Evolutionary conservation across 164 flowering plant species (phyloP).

Genomic region (Chloranthus sessilifolius): DNA sequence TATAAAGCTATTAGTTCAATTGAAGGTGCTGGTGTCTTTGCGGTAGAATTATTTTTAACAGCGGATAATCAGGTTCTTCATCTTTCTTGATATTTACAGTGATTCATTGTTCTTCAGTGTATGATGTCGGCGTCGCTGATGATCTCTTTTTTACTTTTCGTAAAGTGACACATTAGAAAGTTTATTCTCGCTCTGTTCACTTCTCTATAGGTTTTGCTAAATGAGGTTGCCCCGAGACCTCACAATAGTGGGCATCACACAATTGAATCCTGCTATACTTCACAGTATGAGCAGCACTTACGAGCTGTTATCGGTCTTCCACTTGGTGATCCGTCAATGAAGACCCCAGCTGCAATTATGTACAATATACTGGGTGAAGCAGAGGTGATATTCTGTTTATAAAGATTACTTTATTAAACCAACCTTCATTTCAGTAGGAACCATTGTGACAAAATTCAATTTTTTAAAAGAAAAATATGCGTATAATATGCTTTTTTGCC

Average conservation of each 20-base stretch:
- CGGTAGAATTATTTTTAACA: slow-evolving; percentile 91
- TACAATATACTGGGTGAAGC: slow-evolving; percentile 93
- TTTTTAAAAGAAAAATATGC: too few species aligned
- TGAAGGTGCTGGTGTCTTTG: slow-evolving; percentile 96
- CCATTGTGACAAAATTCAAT: too few species aligned
- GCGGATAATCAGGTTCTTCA: slow-evolving; percentile 64
- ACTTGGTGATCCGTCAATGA: slow-evolving; percentile 97
- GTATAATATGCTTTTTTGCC: too few species aligned
- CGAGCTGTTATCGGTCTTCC: slow-evolving; percentile 94
- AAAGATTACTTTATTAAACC: too few species aligned
- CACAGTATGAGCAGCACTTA: slow-evolving; percentile 92
- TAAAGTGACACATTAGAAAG: too few species aligned
- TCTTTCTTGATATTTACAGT: background rate
- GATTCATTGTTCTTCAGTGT: too few species aligned
- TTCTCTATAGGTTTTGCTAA: slow-evolving; percentile 62
- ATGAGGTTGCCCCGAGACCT: slow-evolving; percentile 99
- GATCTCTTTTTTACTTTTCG: too few species aligned
- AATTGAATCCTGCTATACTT: slow-evolving; percentile 86
- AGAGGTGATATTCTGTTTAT: slow-evolving; percentile 41
- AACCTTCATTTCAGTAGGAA: too few species aligned
- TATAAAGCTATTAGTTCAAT: slow-evolving; percentile 74
- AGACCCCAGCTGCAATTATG: slow-evolving; percentile 85
- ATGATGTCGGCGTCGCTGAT: too few species aligned
- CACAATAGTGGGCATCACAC: slow-evolving; percentile 99
- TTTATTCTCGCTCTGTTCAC: too few species aligned